These are phyloP conservation scores for Diplodia mutila DNA, from an alignment of 2,329 filamentous ascomycete species.

Conservation along the genomic window DNA sequence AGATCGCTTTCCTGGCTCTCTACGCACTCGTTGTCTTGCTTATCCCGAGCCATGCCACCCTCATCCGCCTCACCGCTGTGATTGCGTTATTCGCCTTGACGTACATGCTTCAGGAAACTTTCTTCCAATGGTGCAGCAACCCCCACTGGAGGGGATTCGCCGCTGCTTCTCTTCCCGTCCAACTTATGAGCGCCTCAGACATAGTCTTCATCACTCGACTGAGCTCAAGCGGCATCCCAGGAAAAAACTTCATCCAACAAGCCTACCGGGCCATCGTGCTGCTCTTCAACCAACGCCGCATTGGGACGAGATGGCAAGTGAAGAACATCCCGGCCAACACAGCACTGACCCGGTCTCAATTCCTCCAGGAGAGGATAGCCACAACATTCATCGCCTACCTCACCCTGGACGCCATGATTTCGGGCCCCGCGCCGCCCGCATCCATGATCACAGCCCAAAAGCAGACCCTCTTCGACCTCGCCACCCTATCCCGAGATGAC, in stretches of 20 bases:
- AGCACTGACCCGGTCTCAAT: background rate
- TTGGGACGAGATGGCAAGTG: background rate
- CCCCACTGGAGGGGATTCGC: background rate
- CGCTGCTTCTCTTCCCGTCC: background rate
- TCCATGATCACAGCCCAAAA: background rate
- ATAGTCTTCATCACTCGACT: background rate
- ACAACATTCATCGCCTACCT: background rate
- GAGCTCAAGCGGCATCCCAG: background rate
- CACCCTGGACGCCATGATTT: background rate
- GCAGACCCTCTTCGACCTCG: background rate
- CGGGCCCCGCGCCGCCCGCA: background rate
- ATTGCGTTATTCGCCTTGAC: background rate
- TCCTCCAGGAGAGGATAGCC: background rate
- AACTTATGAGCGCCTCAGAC: conserved; percentile 3
- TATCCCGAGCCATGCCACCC: background rate
- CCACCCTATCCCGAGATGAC: background rate
- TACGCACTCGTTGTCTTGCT: background rate
- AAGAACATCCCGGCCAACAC: background rate
- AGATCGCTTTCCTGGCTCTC: background rate
- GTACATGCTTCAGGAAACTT: background rate
- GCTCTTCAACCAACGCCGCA: background rate
- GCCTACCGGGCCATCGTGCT: background rate
- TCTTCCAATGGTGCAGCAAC: background rate
- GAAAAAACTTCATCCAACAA: background rate
- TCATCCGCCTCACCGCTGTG: background rate